A percentile compares a stretch with the other conserved stretches of the same genome.
Evolutionary conservation across 1,139 yeast species (phyloP).

Genomic region (Zygoascus hellenicus): DNA sequence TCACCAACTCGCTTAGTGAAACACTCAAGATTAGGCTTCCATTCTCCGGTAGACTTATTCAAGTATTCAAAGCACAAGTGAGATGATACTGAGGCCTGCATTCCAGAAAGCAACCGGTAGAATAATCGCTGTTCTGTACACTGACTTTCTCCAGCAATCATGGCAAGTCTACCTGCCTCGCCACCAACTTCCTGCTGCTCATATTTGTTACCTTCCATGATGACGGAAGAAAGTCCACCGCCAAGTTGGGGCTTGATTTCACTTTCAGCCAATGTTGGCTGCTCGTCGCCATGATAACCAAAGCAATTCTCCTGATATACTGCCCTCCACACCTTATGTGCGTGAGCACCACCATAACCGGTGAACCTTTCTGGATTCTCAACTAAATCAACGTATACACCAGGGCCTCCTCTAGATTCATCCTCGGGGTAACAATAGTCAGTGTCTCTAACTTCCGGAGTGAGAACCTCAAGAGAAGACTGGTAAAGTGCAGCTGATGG

Average conservation of each 20-base stretch:
- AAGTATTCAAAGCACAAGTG: constrained; percentile 85
- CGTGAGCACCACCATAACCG: constrained; percentile 91
- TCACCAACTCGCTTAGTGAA: constrained; percentile 89
- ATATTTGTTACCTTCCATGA: constrained; percentile 23
- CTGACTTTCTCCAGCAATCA: constrained; percentile 38
- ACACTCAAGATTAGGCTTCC: constrained; percentile 75
- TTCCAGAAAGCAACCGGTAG: constrained; percentile 80
- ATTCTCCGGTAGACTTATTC: constrained; percentile 64
- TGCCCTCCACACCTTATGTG: constrained; percentile 88
- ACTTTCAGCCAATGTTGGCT: constrained; percentile 3
- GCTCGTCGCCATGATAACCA: constrained; percentile 42
- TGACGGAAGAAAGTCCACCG: constrained; percentile 22
- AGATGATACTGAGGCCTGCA: constrained; percentile 94
- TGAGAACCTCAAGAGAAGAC: constrained; percentile 4
- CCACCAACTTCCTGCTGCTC: constrained; percentile 30
- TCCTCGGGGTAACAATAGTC: constrained; percentile 63
- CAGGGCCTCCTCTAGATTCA: constrained; percentile 36
- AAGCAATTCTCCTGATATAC: constrained; percentile 91
- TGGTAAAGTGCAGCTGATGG: constrained; percentile 3
- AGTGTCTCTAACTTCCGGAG: constrained; percentile 16
- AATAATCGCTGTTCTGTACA: constrained; percentile 85
- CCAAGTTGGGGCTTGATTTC: constrained; percentile 2
- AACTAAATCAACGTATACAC: constrained; percentile 79
- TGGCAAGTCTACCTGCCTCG: constrained; percentile 26
- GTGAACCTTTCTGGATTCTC: constrained; percentile 96